Evolutionary conservation across 1,139 yeast genomes (phyloP), one percentile per base, ranked within the genome.

Genomic region (Hyphopichia wangnamkhiaoensis): DNA sequence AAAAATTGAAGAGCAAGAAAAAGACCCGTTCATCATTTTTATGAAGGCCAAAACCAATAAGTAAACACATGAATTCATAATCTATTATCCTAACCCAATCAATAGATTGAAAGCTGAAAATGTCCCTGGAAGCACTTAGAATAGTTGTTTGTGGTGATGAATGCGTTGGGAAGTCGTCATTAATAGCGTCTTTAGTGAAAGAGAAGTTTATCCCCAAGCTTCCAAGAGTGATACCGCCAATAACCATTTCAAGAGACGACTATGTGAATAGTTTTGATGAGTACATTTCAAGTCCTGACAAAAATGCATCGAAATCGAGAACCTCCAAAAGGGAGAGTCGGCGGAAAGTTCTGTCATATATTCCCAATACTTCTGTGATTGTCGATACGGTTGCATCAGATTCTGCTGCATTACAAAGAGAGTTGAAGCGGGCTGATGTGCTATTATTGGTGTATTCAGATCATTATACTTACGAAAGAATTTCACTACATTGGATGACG

Each of bases 91-190:
- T 9, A 25, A 8, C 13, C 8, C 8, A 6, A 8, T 8, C 10
- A n/a, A 25, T 25, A 9, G 5, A 6, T 25, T 25, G 13, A 8
- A 9, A 19, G 4, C 10, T 16, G 14, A 32, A 3, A 3, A 56
- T 71, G 76, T 57, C 73, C 7, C 70, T 71, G 54, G 80, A 76
- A 35, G 73, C 80, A 2, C 74, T 87, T 29, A 58, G 94, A 43
- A 83, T 93, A 1, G 96, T 89, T 2, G 84, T 93, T 0, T 90
- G 97, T 60, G 98, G 98, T n/a, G 98, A 93, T 61, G 96, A 89
- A 46, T 87, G 84, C 6, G 96, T 88, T 10, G 96, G 96, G 1
- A 88, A 88, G 57, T 82, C 84, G 8, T 71, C 91, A 20, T 64
- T 93, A 32, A 80, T 93, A 27, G 82, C 94, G 0, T 74, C 95